phyloP scores from a whole-genome alignment of 345 rosid species.

The Conringia planisiliqua region DNA sequence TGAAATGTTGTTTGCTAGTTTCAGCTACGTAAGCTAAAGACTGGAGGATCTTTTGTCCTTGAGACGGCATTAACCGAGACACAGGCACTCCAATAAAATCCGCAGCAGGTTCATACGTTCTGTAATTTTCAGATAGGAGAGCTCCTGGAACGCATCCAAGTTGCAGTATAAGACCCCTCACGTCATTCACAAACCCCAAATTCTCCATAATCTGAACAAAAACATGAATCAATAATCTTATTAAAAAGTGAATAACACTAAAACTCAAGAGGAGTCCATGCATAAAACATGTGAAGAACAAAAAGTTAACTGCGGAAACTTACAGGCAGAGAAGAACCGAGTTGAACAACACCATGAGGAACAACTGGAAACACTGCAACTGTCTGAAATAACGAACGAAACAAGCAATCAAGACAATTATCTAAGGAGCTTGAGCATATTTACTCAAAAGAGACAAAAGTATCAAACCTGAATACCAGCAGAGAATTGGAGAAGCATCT shows the following conservation, averaged over 20 bases:
- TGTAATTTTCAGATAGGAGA: constrained; percentile 53
- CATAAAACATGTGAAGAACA: neutral
- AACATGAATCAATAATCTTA: constrained; percentile 8
- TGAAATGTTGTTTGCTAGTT: constrained; percentile 43
- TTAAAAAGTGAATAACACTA: neutral
- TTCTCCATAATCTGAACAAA: constrained; percentile 78
- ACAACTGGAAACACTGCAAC: constrained; percentile 77
- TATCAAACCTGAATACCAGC: constrained; percentile 84
- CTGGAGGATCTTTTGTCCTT: constrained; percentile 30
- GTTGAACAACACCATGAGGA: constrained; percentile 88
- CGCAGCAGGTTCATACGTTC: constrained; percentile 37
- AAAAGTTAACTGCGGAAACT: constrained; percentile 27
- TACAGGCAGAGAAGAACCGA: constrained; percentile 77
- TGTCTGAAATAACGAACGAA: constrained; percentile 48
- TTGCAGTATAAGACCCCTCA: constrained; percentile 67
- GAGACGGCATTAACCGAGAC: constrained; percentile 40
- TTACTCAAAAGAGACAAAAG: neutral
- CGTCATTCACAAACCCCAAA: constrained; percentile 69
- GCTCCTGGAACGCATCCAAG: constrained; percentile 76
- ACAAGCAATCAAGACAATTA: neutral
- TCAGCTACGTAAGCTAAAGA: constrained; percentile 34
- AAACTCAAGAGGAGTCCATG: no score
- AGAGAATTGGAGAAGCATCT: constrained; percentile 75
- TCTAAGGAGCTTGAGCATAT: neutral
- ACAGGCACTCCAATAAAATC: constrained; percentile 46